Evolutionary conservation across 2,329 filamentous ascomycete genomes (phyloP).

Genomic region (Dissoconium aciculare): DNA sequence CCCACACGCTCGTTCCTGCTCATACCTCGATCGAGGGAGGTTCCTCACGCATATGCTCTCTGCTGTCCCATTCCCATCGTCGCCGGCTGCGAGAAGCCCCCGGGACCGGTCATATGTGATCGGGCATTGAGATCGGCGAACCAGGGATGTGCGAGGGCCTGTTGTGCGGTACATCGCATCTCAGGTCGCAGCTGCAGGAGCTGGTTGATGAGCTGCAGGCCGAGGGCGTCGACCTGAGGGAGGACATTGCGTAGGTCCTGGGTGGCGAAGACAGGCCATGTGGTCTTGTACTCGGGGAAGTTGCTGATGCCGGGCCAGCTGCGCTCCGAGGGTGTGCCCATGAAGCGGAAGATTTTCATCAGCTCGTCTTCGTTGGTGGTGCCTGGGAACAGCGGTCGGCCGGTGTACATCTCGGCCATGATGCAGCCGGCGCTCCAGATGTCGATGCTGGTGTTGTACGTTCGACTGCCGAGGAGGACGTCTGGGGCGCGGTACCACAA

Average conservation of each 20-base stretch:
- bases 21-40: too few species aligned
- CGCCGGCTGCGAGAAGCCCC: constrained; percentile 11
- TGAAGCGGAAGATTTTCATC: constrained; percentile 91
- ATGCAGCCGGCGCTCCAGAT: constrained; percentile 99
- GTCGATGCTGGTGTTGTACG: constrained; percentile 99
- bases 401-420: constrained; percentile 99
- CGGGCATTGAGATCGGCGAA: constrained; percentile 54
- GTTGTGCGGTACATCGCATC: constrained; percentile 72
- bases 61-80: constrained; percentile 12
- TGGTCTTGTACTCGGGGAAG: constrained; percentile 95
- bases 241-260: constrained; percentile 78
- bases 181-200: constrained; percentile 92
- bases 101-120: constrained; percentile 11
- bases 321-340: constrained; percentile 92
- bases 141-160: constrained; percentile 83
- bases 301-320: constrained; percentile 91
- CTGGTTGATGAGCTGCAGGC: constrained; percentile 71
- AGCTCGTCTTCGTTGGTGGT: constrained; percentile 98
- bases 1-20: too few species aligned
- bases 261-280: constrained; percentile 85
- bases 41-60: constrained; percentile 12
- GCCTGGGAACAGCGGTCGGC: constrained; percentile 84
- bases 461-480: constrained; percentile 80
- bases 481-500: constrained; percentile 96
- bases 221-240: constrained; percentile 74